phyloP scores from a whole-genome alignment of 2,329 filamentous ascomycete species.

The Magnaporthiopsis incrustans region DNA sequence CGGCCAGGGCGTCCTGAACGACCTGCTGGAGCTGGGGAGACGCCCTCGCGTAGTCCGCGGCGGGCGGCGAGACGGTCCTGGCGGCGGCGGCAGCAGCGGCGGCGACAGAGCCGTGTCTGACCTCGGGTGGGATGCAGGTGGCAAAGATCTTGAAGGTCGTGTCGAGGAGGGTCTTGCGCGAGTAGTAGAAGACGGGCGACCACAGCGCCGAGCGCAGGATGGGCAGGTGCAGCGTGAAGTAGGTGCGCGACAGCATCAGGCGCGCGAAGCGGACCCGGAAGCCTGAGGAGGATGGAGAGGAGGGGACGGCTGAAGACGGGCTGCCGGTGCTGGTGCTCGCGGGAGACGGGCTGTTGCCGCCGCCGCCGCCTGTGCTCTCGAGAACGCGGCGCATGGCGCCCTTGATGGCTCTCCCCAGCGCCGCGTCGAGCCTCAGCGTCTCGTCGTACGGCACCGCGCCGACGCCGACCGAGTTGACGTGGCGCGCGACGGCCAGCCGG shows the following conservation, averaged over 20 bases:
- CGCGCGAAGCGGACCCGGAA: conserved; percentile 37
- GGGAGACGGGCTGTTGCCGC: no score
- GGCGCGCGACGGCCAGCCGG: conserved; percentile 34
- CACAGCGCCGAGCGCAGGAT: conserved; percentile 4
- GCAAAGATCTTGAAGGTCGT: conserved; percentile 20
- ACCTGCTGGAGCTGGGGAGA: no score
- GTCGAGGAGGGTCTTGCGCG: conserved; percentile 40
- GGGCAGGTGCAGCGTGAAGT: conserved; percentile 42
- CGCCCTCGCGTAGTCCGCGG: no score
- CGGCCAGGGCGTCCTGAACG: no score
- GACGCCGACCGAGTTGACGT: conserved; percentile 37
- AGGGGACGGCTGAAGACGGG: conserved; percentile 6
- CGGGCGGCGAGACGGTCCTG: no score
- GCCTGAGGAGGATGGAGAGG: conserved; percentile 11
- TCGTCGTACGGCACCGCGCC: conserved; percentile 35
- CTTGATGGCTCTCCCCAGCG: conserved; percentile 2
- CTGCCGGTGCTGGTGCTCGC: not conserved
- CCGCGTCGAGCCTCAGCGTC: conserved; percentile 35
- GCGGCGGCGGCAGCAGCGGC: no score
- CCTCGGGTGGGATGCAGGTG: no score
- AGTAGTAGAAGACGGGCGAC: conserved; percentile 37
- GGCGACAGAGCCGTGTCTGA: no score
- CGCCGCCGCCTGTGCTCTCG: no score
- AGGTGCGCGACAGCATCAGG: conserved; percentile 35
- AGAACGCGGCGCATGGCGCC: no score